Evolutionary conservation across 495 filamentous ascomycete species (phyloP).

Genomic region (Pseudotulostoma volvatum): DNA sequence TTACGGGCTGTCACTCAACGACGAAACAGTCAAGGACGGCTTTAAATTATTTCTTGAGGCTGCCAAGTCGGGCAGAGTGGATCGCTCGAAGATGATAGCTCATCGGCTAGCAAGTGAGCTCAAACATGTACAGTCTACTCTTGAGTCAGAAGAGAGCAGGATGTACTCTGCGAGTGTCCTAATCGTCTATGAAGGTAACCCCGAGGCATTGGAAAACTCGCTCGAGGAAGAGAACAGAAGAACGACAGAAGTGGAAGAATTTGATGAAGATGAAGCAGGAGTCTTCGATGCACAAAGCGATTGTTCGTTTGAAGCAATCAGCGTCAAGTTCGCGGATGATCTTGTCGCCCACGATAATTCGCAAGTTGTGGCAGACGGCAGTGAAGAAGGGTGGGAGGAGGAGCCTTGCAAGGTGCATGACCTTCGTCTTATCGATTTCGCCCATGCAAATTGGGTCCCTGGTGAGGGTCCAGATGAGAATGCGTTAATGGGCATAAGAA

Average conservation of each 20-base stretch:
- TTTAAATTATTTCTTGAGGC: slow-evolving; percentile 61
- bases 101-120: slow-evolving; percentile 52
- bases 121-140: slow-evolving; percentile 39
- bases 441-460: slow-evolving; percentile 76
- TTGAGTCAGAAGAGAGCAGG: slow-evolving; percentile 65
- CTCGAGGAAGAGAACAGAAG: slow-evolving; percentile 42
- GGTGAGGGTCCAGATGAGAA: slow-evolving; percentile 85
- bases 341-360: slow-evolving; percentile 11
- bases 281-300: slow-evolving; percentile 44
- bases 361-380: slow-evolving; percentile 14
- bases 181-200: slow-evolving; percentile 85
- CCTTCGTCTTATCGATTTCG: slow-evolving; percentile 91
- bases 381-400: slow-evolving; percentile 48
- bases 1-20: slow-evolving; percentile 63
- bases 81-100: slow-evolving; percentile 39
- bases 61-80: slow-evolving; percentile 34
- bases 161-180: slow-evolving; percentile 90
- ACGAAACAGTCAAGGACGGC: slow-evolving; percentile 54
- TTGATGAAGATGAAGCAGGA: slow-evolving; percentile 35
- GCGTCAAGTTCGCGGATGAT: slow-evolving; percentile 15
- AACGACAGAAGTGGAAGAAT: slow-evolving; percentile 16
- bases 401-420: slow-evolving; percentile 56
- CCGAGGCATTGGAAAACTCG: slow-evolving; percentile 44
- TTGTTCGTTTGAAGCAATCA: slow-evolving; percentile 19
- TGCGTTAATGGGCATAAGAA: slow-evolving; percentile 56